A percentile compares a stretch with the other conserved stretches of the same genome.
These are phyloP conservation scores for Colletotrichum musae DNA, from an alignment of 2,329 filamentous ascomycete species.

Conservation along the genomic window DNA sequence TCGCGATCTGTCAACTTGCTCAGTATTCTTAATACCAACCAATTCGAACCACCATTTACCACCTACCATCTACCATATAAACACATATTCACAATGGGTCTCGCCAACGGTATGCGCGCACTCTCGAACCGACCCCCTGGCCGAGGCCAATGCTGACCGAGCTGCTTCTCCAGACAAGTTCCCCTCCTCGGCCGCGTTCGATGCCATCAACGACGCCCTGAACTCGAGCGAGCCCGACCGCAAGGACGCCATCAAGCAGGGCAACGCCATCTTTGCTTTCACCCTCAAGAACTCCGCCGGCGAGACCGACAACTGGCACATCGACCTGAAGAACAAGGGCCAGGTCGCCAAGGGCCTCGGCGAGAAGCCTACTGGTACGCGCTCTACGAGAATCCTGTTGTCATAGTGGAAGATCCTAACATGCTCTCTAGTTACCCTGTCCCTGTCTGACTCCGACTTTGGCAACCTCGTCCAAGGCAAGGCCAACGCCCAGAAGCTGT, in stretches of 20 bases:
- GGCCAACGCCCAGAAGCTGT: constrained; percentile 93
- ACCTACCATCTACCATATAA: background rate
- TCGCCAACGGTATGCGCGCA: constrained; percentile 75
- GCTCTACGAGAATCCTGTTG: background rate
- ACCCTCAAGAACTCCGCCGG: constrained; percentile 89
- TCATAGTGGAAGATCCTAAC: constrained; percentile 1
- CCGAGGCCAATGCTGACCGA: constrained; percentile 9
- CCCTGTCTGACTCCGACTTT: constrained; percentile 90
- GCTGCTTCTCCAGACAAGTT: constrained; percentile 75
- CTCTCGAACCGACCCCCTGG: background rate
- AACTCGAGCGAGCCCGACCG: constrained; percentile 78
- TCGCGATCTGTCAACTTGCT: constrained; percentile 15
- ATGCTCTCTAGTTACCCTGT: constrained; percentile 79
- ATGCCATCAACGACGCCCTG: constrained; percentile 84
- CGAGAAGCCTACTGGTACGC: constrained; percentile 85
- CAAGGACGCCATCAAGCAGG: constrained; percentile 91
- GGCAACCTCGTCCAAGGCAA: constrained; percentile 85
- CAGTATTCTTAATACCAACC: background rate
- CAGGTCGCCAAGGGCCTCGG: constrained; percentile 83
- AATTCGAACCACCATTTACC: background rate
- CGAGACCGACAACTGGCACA: constrained; percentile 89
- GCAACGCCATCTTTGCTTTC: constrained; percentile 90
- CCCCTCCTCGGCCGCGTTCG: constrained; percentile 92
- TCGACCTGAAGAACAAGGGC: constrained; percentile 94
- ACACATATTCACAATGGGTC: constrained; percentile 71